These are phyloP conservation scores for Sporothrix protearum DNA, from an alignment of 2,329 filamentous ascomycete species.

Conservation along the genomic window DNA sequence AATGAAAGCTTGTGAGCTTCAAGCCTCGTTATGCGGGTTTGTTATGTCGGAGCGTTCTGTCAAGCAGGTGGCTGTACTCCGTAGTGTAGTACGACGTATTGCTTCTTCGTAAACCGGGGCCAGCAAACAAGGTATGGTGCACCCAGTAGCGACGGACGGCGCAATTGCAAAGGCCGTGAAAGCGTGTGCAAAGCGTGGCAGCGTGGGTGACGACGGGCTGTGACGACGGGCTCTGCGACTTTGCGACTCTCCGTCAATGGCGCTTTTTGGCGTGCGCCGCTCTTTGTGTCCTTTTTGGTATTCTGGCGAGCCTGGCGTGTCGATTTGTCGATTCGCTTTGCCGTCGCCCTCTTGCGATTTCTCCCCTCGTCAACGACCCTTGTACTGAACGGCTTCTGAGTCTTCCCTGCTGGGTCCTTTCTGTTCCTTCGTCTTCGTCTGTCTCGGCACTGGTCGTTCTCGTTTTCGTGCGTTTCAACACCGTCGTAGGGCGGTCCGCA, in stretches of 20 bases:
- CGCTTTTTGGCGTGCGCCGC: not conserved
- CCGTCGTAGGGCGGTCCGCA: not conserved
- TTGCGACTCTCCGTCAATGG: not conserved
- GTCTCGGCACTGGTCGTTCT: constrained; percentile 8
- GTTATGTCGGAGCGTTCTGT: not conserved
- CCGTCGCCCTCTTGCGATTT: not conserved
- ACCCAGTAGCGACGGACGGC: constrained; percentile 7
- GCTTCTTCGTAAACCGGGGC: constrained; percentile 1
- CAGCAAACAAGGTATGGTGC: constrained; percentile 7
- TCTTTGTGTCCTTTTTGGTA: not conserved
- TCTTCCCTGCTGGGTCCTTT: not conserved
- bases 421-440: not conserved
- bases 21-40: not conserved
- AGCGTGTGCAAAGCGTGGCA: not conserved
- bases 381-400: not conserved
- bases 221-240: not conserved
- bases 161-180: constrained; percentile 11
- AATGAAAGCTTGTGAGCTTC: not conserved
- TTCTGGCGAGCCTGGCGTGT: no score
- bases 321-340: not conserved
- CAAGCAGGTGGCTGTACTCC: not conserved
- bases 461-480: constrained; percentile 2
- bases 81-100: constrained; percentile 1
- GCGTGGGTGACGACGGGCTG: not conserved
- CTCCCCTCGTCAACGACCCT: not conserved